Conservation (phyloP, 1,139 yeast species). For the Geotrichum klebahnii region DNA sequence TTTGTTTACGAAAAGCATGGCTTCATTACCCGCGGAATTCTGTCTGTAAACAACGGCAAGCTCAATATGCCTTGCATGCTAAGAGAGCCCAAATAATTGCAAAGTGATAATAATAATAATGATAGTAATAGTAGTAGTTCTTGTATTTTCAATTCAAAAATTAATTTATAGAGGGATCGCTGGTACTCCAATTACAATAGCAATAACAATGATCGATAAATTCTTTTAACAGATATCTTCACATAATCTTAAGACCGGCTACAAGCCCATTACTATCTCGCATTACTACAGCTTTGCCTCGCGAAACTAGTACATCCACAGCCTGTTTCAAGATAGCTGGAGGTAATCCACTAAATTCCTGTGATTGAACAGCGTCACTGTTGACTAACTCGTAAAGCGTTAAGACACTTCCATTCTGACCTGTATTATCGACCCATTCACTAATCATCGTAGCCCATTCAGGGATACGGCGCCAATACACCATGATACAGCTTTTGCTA, state of each 20-base stretch:
- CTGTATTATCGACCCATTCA: constrained; percentile 67
- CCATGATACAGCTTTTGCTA: constrained; percentile 44
- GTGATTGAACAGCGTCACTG: constrained; percentile 57
- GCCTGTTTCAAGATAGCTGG: constrained; percentile 53
- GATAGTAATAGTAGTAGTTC: no score
- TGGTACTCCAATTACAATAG: no score
- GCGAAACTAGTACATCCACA: constrained; percentile 56
- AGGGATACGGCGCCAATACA: constrained; percentile 66
- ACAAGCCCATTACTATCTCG: constrained; percentile 36
- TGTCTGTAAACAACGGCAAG: neutral
- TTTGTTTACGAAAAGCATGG: constrained; percentile 2
- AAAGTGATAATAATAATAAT: no score
- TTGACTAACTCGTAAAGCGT: constrained; percentile 74
- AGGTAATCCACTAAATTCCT: constrained; percentile 63
- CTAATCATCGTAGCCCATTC: constrained; percentile 70
- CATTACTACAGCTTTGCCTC: constrained; percentile 46
- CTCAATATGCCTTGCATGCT: constrained; percentile 1
- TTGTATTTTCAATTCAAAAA: no score
- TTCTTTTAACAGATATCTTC: no score
- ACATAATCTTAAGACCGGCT: constrained; percentile 37
- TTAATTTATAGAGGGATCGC: no score
- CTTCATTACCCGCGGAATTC: neutral
- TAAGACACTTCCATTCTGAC: constrained; percentile 71
- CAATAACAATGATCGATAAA: no score
- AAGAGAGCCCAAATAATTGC: neutral